These are phyloP conservation scores for Corymbia citriodora DNA, from an alignment of 441 rosid genomes.

Conservation along the genomic window DNA sequence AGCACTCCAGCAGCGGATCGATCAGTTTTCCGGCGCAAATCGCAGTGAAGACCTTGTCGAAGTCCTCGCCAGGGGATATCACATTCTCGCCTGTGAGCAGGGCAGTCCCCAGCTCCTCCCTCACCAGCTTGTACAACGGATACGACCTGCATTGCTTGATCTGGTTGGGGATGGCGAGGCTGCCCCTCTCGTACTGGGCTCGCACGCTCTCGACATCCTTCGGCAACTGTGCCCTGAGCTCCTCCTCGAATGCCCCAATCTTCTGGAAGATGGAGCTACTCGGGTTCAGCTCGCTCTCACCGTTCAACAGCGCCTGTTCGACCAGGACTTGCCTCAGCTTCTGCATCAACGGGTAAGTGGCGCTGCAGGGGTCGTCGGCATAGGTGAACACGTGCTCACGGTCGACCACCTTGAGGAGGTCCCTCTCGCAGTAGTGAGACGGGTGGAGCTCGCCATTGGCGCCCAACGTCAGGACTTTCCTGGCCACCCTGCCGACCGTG, in stretches of 20 bases:
- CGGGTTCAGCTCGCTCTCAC: conserved; percentile 1
- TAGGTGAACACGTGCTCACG: conserved; percentile 57
- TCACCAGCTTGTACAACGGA: conserved; percentile 6
- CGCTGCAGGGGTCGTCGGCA: conserved; percentile 61
- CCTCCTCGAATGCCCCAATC: conserved; percentile 4
- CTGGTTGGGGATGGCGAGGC: background rate
- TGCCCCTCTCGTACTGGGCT: background rate
- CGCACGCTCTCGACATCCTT: conserved; percentile 6
- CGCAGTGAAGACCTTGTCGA: conserved; percentile 6
- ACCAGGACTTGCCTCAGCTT: conserved; percentile 65
- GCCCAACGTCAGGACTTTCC: conserved; percentile 33
- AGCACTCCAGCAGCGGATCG: conserved; percentile 11
- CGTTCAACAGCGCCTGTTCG: conserved; percentile 61
- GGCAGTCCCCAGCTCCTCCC: conserved; percentile 10
- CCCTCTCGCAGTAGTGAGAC: conserved; percentile 54
- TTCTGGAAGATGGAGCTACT: conserved; percentile 1
- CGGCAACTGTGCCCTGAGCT: conserved; percentile 2
- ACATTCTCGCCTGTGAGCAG: conserved; percentile 10
- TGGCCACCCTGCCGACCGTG: conserved; percentile 43
- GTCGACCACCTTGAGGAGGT: conserved; percentile 48
- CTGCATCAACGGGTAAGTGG: conserved; percentile 59
- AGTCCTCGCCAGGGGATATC: conserved; percentile 9
- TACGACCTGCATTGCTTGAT: conserved; percentile 5
- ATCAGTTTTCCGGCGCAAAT: conserved; percentile 7
- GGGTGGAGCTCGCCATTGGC: conserved; percentile 50